Conservation (phyloP, 176 grass and related monocot species). For the Areca catechu region DNA sequence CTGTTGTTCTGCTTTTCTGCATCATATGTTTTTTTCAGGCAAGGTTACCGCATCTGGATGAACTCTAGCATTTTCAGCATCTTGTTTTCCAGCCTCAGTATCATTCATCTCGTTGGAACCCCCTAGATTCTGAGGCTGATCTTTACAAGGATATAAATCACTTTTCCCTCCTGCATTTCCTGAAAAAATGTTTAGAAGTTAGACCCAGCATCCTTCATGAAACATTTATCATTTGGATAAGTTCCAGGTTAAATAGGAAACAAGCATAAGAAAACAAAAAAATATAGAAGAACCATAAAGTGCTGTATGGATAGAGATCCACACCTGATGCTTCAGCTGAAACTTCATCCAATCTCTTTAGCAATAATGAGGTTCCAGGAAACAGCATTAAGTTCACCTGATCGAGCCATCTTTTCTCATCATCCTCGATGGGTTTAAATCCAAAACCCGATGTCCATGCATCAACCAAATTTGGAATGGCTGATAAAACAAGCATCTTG, state of each 20-base stretch:
- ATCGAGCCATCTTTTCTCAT: constrained; percentile 55
- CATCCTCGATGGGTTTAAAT: constrained; percentile 75
- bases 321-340: constrained; percentile 50
- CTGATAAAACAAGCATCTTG: constrained; percentile 86
- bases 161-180: neutral
- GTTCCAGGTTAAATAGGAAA: too few species aligned
- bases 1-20: too few species aligned
- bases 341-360: constrained; percentile 61
- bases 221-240: too few species aligned
- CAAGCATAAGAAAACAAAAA: too few species aligned
- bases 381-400: constrained; percentile 88
- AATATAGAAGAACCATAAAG: too few species aligned
- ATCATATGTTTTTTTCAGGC: neutral
- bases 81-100: too few species aligned
- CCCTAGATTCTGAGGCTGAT: neutral
- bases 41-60: neutral
- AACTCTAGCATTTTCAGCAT: neutral
- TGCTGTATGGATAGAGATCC: neutral
- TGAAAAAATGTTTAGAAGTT: too few species aligned
- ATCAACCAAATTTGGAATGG: constrained; percentile 82
- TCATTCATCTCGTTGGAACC: neutral
- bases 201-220: too few species aligned
- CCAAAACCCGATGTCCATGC: constrained; percentile 92
- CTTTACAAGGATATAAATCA: neutral
- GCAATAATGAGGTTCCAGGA: constrained; percentile 74